A percentile compares a stretch with the other conserved stretches of the same genome.
phyloP scores from a whole-genome alignment of 1,284 basidiomycete species.

The Cutaneotrichosporon sp. region DNA sequence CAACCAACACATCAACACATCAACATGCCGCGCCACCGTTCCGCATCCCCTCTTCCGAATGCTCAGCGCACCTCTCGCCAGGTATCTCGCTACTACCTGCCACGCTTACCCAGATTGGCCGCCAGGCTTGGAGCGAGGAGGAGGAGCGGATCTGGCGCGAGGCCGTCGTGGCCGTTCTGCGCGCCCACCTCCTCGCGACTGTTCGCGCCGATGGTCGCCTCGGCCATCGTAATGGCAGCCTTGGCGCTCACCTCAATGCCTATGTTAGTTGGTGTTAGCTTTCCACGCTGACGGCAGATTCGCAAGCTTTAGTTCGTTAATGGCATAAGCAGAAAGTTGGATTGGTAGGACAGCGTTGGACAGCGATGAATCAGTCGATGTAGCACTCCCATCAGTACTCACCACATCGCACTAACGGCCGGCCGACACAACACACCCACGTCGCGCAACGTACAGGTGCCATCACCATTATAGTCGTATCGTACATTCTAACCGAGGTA shows the following conservation, averaged over 20 bases:
- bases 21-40: too few relatives aligned
- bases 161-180: constrained; percentile 19
- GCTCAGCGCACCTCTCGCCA: not conserved
- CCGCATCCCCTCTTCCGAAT: not conserved
- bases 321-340: not conserved
- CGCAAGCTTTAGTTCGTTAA: not conserved
- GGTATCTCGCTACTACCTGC: not conserved
- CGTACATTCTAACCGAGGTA: constrained; percentile 66
- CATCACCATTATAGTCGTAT: constrained; percentile 14
- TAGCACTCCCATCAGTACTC: not conserved
- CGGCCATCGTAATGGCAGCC: constrained; percentile 23
- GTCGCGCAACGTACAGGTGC: not conserved
- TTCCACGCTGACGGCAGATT: constrained; percentile 10
- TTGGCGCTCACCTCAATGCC: constrained; percentile 31
- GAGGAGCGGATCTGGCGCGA: constrained; percentile 33
- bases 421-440: not conserved
- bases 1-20: too few relatives aligned
- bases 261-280: constrained; percentile 34
- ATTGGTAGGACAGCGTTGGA: not conserved
- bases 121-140: constrained; percentile 26
- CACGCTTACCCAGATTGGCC: not conserved
- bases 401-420: not conserved
- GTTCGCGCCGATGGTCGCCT: constrained; percentile 35
- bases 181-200: constrained; percentile 18
- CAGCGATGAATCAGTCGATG: too few relatives aligned